Percentiles rank a stretch among this genome's conserved stretches.
These are phyloP conservation scores for Neonectria punicea DNA, from an alignment of 2,329 filamentous ascomycete species.

Conservation along the genomic window DNA sequence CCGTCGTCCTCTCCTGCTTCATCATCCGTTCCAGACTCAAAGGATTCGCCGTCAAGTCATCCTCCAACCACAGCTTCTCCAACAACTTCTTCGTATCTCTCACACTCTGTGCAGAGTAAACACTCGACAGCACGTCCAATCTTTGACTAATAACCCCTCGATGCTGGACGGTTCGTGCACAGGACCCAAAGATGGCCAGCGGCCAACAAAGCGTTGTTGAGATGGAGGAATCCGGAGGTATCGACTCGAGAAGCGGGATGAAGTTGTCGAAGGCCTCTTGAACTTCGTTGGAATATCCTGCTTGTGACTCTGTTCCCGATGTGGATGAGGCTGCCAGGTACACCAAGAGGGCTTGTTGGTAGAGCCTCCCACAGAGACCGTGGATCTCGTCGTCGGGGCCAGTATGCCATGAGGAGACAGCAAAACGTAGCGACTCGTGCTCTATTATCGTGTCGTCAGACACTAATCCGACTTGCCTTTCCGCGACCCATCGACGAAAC, in stretches of 20 bases:
- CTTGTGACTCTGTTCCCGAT: neutral
- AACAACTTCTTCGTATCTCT: neutral
- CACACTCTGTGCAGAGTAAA: conserved; percentile 10
- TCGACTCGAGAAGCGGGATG: conserved; percentile 6
- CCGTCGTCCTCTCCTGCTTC: conserved; percentile 5
- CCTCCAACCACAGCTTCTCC: conserved; percentile 7
- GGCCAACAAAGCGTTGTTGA: conserved; percentile 14
- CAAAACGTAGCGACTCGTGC: neutral
- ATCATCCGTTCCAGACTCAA: conserved; percentile 2
- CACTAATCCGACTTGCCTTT: neutral
- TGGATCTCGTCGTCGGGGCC: neutral
- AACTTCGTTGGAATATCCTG: neutral
- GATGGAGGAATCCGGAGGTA: conserved; percentile 8
- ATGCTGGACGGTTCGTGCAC: neutral
- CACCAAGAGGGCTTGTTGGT: conserved; percentile 11
- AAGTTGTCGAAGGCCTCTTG: conserved; percentile 6
- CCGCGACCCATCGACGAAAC: neutral
- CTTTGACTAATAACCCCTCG: neutral
- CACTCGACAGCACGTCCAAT: neutral
- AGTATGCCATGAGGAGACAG: neutral
- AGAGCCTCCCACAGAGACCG: neutral
- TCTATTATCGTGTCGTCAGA: neutral
- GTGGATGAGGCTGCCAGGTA: conserved; percentile 1
- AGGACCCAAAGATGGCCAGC: conserved; percentile 12
- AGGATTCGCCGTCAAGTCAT: neutral